These are phyloP conservation scores for Coemansia sp. DNA, from an alignment of 192 early-diverging fungal species.

Conservation along the genomic window DNA sequence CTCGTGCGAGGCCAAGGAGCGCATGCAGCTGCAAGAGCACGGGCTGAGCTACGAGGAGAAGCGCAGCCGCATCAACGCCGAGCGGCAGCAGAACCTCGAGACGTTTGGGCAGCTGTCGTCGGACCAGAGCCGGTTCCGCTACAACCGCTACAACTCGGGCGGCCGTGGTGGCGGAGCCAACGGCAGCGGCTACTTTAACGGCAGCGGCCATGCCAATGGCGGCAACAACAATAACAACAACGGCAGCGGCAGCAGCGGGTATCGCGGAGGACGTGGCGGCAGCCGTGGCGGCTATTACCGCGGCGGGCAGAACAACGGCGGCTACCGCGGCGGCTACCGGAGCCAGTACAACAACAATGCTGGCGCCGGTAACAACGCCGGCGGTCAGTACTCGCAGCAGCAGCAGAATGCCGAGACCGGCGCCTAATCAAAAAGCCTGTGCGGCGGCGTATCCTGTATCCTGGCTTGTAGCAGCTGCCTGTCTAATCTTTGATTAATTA, in stretches of 20 bases:
- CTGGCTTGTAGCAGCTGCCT: too few species aligned
- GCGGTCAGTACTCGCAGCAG: slow-evolving; percentile 32
- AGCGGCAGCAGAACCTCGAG: slow-evolving; percentile 89
- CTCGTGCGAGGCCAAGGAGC: slow-evolving; percentile 92
- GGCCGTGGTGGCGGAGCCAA: slow-evolving; percentile 52
- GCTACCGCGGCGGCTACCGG: slow-evolving; percentile 36
- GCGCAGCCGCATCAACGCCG: slow-evolving; percentile 75
- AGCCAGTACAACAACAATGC: slow-evolving; percentile 20
- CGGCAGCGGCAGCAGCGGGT: slow-evolving; percentile 3
- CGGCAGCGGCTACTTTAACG: slow-evolving; percentile 23
- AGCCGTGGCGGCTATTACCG: slow-evolving; percentile 52
- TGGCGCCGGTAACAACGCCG: slow-evolving; percentile 24
- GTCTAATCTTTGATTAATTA: not conserved
- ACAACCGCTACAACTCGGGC: slow-evolving; percentile 47
- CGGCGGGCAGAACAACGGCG: slow-evolving; percentile 24
- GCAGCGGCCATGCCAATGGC: slow-evolving; percentile 49
- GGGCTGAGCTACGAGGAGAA: slow-evolving; percentile 61
- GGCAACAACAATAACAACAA: slow-evolving; percentile 16
- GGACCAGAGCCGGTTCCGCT: slow-evolving; percentile 61
- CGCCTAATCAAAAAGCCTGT: slow-evolving; percentile 8
- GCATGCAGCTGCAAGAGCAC: slow-evolving; percentile 53
- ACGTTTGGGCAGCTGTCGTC: slow-evolving; percentile 91
- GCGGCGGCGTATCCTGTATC: slow-evolving; percentile 10
- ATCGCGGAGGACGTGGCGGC: slow-evolving; percentile 36
- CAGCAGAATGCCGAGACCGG: slow-evolving; percentile 25